Evolutionary conservation across 768 basidiomycete species (phyloP).

Genomic region (Lactifluus hygrophoroides): DNA sequence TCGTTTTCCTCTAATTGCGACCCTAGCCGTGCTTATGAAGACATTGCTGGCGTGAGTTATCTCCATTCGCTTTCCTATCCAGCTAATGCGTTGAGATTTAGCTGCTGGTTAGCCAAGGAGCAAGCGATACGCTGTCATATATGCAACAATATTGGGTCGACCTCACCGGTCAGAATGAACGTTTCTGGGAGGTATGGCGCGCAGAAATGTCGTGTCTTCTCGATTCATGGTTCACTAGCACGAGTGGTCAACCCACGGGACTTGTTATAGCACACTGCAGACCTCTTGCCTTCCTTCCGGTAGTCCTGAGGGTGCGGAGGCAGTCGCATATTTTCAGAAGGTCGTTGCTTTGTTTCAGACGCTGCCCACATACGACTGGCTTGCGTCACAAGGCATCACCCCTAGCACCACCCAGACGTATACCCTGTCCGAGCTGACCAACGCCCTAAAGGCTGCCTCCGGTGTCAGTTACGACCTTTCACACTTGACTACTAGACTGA

Average conservation of each 20-base stretch:
- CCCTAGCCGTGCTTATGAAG: constrained; percentile 36
- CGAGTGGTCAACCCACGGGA: constrained; percentile 67
- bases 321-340: constrained; percentile 57
- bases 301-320: constrained; percentile 58
- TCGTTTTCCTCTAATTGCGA: constrained; percentile 30
- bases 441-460: constrained; percentile 46
- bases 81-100: constrained; percentile 22
- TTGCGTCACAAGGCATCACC: constrained; percentile 61
- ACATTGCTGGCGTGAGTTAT: constrained; percentile 32
- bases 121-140: constrained; percentile 47
- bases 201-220: neutral
- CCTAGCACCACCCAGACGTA: constrained; percentile 53
- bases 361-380: constrained; percentile 69
- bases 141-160: constrained; percentile 63
- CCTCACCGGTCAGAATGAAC: constrained; percentile 46
- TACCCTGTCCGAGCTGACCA: constrained; percentile 43
- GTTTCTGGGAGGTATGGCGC: constrained; percentile 56
- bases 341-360: constrained; percentile 54
- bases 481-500: neutral
- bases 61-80: neutral
- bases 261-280: constrained; percentile 48
- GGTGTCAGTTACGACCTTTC: constrained; percentile 33
- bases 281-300: constrained; percentile 50
- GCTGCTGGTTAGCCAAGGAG: constrained; percentile 52
- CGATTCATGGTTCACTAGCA: constrained; percentile 31